Percentiles rank a stretch among this genome's conserved stretches.
Evolutionary conservation across 768 basidiomycete genomes (phyloP).

Genomic region (Lactarius evosmus): DNA sequence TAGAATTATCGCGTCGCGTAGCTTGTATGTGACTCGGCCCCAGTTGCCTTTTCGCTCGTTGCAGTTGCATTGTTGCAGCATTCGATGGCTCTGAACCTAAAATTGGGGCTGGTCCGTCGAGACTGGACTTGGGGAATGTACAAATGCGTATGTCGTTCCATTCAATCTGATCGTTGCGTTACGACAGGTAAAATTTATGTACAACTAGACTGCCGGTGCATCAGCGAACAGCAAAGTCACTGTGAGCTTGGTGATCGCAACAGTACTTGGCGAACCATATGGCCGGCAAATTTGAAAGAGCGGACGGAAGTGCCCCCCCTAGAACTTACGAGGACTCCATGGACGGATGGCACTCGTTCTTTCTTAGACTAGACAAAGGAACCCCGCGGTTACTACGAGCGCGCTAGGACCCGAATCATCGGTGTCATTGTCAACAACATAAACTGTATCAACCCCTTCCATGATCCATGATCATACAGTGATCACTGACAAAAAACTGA

Average conservation of each 20-base stretch:
- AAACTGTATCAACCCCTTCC: background rate
- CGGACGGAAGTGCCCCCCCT: background rate
- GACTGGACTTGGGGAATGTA: slow-evolving; percentile 4
- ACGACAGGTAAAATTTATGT: background rate
- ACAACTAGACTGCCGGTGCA: background rate
- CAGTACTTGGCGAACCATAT: background rate
- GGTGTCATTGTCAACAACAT: slow-evolving; percentile 15
- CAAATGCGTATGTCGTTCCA: background rate
- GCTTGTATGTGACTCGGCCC: slow-evolving; percentile 1
- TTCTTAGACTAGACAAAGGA: slow-evolving; percentile 7
- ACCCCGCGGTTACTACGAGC: slow-evolving; percentile 7
- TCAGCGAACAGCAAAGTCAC: background rate
- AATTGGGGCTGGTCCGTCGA: background rate
- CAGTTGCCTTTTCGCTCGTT: slow-evolving; percentile 12
- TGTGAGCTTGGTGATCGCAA: background rate
- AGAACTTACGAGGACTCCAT: background rate
- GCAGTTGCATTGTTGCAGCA: too few species aligned
- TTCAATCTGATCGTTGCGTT: slow-evolving; percentile 2
- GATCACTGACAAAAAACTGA: background rate
- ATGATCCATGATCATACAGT: background rate
- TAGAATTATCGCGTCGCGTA: background rate
- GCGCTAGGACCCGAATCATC: slow-evolving; percentile 11
- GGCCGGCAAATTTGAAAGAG: background rate
- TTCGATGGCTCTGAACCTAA: slow-evolving; percentile 5
- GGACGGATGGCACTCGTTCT: slow-evolving; percentile 2